phyloP scores from a whole-genome alignment of 306 rosid genomes.

The Parietaria judaica region DNA sequence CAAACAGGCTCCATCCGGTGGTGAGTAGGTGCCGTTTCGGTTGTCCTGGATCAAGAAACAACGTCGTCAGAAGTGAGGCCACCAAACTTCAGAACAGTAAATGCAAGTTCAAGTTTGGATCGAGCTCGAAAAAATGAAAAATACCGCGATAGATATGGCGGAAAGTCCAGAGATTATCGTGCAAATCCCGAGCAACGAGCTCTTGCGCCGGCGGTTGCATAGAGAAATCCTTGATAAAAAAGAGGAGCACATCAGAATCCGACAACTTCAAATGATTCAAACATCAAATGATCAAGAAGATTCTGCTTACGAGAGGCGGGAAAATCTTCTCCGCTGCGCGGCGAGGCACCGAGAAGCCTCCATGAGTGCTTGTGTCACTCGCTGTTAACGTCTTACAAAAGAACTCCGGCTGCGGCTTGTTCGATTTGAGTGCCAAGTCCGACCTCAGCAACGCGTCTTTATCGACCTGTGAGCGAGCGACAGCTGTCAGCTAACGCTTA shows the following conservation, averaged over 20 bases:
- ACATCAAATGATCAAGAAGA: neutral
- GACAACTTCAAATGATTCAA: neutral
- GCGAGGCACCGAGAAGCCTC: conserved; percentile 97
- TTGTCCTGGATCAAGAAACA: conserved; percentile 53
- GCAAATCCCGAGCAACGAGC: conserved; percentile 79
- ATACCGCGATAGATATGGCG: conserved; percentile 95
- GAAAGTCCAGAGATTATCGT: conserved; percentile 75
- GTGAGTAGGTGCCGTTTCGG: conserved; percentile 97
- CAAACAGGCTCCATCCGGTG: conserved; percentile 96
- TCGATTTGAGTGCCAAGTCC: conserved; percentile 78
- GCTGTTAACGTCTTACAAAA: conserved; percentile 93
- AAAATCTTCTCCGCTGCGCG: conserved; percentile 97
- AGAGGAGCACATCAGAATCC: neutral
- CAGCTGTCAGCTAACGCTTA: neutral
- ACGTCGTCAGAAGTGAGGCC: neutral
- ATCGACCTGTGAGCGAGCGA: conserved; percentile 44
- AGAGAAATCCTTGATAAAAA: conserved; percentile 53
- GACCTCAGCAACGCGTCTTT: conserved; percentile 79
- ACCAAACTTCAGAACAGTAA: neutral
- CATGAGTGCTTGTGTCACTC: conserved; percentile 97
- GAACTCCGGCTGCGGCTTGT: conserved; percentile 76
- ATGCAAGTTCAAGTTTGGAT: too few relatives aligned
- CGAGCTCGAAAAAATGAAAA: neutral
- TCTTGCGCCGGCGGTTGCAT: conserved; percentile 99
- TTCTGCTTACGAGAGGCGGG: conserved; percentile 65